Evolutionary conservation across 768 basidiomycete species (phyloP).

Genomic region (Hygrocybe coccinea): DNA sequence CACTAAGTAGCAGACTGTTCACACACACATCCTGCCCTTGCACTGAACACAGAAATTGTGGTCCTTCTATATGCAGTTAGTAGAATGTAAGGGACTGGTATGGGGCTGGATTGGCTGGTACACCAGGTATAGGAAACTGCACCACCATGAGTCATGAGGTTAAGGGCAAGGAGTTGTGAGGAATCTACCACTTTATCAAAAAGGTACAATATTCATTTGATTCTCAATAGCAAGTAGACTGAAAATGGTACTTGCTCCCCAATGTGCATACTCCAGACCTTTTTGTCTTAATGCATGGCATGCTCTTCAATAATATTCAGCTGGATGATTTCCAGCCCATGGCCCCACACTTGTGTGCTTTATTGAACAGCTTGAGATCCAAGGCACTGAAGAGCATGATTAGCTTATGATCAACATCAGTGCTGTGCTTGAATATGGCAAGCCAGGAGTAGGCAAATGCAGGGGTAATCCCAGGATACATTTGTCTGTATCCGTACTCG

Average conservation of each 20-base stretch:
- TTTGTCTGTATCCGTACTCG: no score
- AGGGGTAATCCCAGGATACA: no score
- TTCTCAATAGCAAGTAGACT: constrained; percentile 9
- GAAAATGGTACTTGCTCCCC: constrained; percentile 41
- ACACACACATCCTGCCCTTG: no score
- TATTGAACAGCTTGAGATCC: constrained; percentile 79
- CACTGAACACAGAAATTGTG: no score
- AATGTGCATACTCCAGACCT: constrained; percentile 72
- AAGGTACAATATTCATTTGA: constrained; percentile 52
- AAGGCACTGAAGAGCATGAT: constrained; percentile 74
- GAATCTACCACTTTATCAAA: constrained; percentile 92
- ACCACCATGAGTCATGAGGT: constrained; percentile 91
- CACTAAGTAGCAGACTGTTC: no score
- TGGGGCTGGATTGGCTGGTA: constrained; percentile 75
- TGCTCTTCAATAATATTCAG: constrained; percentile 94
- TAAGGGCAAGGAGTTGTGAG: constrained; percentile 74
- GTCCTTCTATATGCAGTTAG: no score
- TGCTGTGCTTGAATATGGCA: constrained; percentile 84
- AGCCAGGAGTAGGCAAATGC: no score
- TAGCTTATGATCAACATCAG: constrained; percentile 90
- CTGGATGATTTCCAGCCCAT: constrained; percentile 89
- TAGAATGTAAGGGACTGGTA: constrained; percentile 99
- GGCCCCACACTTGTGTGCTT: constrained; percentile 78
- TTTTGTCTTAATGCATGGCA: constrained; percentile 90
- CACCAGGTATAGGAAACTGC: constrained; percentile 93